These are phyloP conservation scores for Yamadazyma membranifaciens DNA, from an alignment of 1,139 yeast species.

Conservation along the genomic window DNA sequence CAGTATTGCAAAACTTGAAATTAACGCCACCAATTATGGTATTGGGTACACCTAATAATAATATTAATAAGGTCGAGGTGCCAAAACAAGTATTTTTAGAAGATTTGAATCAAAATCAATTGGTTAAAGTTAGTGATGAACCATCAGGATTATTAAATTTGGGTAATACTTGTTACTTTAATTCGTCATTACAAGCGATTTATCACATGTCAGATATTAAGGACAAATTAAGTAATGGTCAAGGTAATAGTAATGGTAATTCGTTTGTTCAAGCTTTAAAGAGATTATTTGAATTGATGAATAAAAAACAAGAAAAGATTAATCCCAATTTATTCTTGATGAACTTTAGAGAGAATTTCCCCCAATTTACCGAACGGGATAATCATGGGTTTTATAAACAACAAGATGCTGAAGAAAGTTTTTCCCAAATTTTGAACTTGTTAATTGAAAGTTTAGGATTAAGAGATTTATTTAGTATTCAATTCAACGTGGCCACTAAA, in stretches of 20 bases:
- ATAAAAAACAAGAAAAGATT: constrained; percentile 43
- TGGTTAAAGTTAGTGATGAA: constrained; percentile 37
- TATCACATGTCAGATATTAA: constrained; percentile 63
- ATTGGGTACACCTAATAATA: constrained; percentile 83
- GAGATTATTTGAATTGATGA: constrained; percentile 46
- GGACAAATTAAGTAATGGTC: constrained; percentile 22
- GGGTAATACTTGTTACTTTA: constrained; percentile 95
- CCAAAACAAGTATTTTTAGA: constrained; percentile 63
- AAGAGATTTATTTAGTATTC: constrained; percentile 61
- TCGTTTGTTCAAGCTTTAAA: constrained; percentile 32
- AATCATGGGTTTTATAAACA: constrained; percentile 76
- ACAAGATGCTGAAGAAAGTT: constrained; percentile 98
- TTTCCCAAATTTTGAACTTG: constrained; percentile 68
- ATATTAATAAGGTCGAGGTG: constrained; percentile 58
- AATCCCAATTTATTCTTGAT: constrained; percentile 67
- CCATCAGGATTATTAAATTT: constrained; percentile 86
- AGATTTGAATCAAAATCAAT: constrained; percentile 55
- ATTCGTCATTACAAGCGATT: constrained; percentile 82
- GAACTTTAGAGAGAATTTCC: constrained; percentile 62
- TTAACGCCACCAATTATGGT: constrained; percentile 79
- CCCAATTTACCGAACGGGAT: constrained; percentile 84
- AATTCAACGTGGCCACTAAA: constrained; percentile 60
- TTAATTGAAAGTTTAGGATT: constrained; percentile 50
- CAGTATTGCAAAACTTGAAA: constrained; percentile 38
- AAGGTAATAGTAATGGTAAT: constrained; percentile 7